phyloP scores from a whole-genome alignment of 2,329 filamentous ascomycete species.

The Ceratocystis huliohia region DNA sequence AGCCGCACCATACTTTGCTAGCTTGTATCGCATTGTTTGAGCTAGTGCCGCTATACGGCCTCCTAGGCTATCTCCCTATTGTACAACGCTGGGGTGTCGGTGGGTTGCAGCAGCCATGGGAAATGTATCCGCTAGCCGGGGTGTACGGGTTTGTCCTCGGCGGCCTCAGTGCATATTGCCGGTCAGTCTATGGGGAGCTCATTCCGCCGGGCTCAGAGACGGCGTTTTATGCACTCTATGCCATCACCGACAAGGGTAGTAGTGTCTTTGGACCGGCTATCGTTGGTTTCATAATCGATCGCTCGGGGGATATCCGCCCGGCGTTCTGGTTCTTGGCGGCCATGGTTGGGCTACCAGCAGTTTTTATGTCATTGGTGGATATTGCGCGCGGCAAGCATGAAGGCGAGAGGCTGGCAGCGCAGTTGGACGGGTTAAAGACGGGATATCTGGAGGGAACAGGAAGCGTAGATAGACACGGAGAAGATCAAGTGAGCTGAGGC shows the following conservation, averaged over 20 bases:
- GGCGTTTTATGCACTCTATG: conserved; percentile 91
- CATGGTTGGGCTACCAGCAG: conserved; percentile 72
- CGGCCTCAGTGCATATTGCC: conserved; percentile 83
- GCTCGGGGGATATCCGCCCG: conserved; percentile 63
- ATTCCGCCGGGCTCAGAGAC: conserved; percentile 91
- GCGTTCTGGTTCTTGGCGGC: conserved; percentile 86
- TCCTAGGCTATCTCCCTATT: conserved; percentile 75
- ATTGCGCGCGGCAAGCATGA: conserved; percentile 65
- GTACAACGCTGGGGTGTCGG: conserved; percentile 61
- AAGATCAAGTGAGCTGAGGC: no score
- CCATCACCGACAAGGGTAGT: conserved; percentile 93
- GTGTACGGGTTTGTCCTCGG: conserved; percentile 90
- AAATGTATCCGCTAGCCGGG: conserved; percentile 86
- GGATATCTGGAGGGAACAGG: conserved; percentile 20
- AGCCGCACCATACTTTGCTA: conserved; percentile 77
- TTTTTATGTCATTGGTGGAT: conserved; percentile 72
- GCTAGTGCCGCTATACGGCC: conserved; percentile 79
- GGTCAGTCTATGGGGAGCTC: conserved; percentile 81
- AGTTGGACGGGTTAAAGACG: conserved; percentile 42
- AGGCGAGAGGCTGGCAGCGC: conserved; percentile 49
- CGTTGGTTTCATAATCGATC: conserved; percentile 84
- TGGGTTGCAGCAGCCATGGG: conserved; percentile 87
- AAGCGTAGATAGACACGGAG: no score
- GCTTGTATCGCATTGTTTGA: conserved; percentile 87
- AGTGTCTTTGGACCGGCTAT: conserved; percentile 89